Conservation (phyloP, 108 stramenopile species). For the Conticribra weissflogii region DNA sequence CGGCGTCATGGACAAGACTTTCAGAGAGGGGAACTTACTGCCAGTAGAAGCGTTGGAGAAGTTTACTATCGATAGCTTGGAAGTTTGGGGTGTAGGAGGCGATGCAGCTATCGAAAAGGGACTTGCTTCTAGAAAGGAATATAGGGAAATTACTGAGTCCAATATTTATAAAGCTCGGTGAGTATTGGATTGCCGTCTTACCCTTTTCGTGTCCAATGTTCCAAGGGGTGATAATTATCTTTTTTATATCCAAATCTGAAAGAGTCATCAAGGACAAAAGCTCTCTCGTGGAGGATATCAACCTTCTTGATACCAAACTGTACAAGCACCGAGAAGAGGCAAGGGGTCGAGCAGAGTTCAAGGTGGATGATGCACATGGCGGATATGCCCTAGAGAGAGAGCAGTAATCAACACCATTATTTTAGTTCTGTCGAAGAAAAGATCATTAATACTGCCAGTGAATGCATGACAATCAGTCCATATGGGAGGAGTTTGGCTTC, state of each 20-base stretch:
- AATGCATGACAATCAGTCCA: no score
- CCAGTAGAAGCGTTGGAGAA: conserved; percentile 43
- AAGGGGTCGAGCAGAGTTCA: conserved; percentile 47
- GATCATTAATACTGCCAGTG: no score
- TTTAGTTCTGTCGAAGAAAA: no score
- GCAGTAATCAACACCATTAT: conserved; percentile 11
- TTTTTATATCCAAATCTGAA: no score
- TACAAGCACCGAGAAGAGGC: conserved; percentile 43
- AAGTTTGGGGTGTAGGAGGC: conserved; percentile 50
- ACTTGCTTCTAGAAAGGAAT: conserved; percentile 28
- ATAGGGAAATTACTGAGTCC: conserved; percentile 35
- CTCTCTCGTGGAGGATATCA: conserved; percentile 39
- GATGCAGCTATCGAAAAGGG: conserved; percentile 37
- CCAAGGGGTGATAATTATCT: no score
- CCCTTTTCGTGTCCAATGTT: no score
- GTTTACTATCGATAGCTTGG: conserved; percentile 47
- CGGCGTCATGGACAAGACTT: conserved; percentile 51
- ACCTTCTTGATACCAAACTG: conserved; percentile 40
- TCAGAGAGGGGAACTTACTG: conserved; percentile 36
- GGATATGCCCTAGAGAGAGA: conserved; percentile 47
- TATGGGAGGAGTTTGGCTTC: no score
- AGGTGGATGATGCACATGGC: conserved; percentile 42
- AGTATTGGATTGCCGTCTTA: no score
- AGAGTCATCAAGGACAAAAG: conserved; percentile 43
- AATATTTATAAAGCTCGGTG: conserved; percentile 37